Base-by-base conservation (phyloP, 2,329 filamentous ascomycete genomes). In the Blastomyces gilchristii region DNA sequence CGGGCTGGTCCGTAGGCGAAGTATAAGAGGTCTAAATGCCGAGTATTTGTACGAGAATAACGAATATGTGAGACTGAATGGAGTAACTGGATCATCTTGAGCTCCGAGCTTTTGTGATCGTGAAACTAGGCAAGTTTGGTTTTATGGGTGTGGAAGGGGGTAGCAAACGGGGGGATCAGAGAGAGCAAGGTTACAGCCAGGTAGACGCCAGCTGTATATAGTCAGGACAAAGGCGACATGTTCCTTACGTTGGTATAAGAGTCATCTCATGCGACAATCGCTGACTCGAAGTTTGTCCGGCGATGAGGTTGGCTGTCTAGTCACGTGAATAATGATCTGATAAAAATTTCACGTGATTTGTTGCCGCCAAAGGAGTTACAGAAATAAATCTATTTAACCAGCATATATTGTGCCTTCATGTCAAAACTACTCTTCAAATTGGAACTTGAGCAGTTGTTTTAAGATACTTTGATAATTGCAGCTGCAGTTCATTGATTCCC, bases 61-160 rank as follows among this genome's bases (percentile, higher is more conserved):
- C 61, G 63, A 45, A 58, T 47, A 53, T 62, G 58, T 53, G 64
- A 63, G 52, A 58, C 54, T 50, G 37, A 66, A 61, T 62, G 49
- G 56, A 62, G 50, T 67, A 64, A 58, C 62, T 66, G 64, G 64
- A 65, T 66, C 68, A 70, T 70, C 63, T 70, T 70, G 68, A 43
- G n/a, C 31, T 61, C n/a, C 22, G 22, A 6, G 18, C 22, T 14
- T 25, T 16, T 54, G 16, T 41, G 52, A 34, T 53, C 18, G 34
- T 58, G 41, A 37, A 22, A 58, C 25, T 45, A 4, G 57, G 39
- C 22, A 25, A 47, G 4, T 43, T 11, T 50, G 28, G 11, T 25
- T 14, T n/a, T 22, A 22, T n/a, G 43, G 22, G 14, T 59, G 43
- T 37, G 58, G 12, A 11, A 28, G 25, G 16, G 6, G 12, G 18